Evolutionary conservation across 1,139 yeast species (phyloP), one percentile per base, ranked within the genome.

Genomic region (Magnusiomyces tetraspermus): DNA sequence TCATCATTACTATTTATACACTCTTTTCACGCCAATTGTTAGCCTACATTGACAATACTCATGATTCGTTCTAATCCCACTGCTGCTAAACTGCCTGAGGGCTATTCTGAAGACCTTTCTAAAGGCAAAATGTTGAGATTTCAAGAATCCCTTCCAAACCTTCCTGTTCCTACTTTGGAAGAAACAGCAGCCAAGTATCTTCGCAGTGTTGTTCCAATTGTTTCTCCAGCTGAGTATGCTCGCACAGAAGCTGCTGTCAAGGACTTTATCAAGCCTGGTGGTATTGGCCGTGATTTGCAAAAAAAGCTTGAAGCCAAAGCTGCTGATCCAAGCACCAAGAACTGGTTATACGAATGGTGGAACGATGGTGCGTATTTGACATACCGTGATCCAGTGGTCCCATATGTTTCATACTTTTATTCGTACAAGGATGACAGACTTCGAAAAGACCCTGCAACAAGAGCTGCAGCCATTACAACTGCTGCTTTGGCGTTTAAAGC

Each of bases 261-360:
- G 55, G 85, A 82, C 51, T 89, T 92, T 62, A 69, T 79, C 55
- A 69, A 72, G 52, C 71, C 79, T 4, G 80, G 80, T 42, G 86
- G 88, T 17, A 74, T 74, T 54, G 95, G 95, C 44, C 80, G 79
- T 48, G 71, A 70, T 38, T 76, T 92, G 58, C 97, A 92, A 67
- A 60, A 72, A 53, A 78, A 92, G 59, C 76, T 92, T 54, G 66
- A 71, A 45, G 72, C 76, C 30, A 79, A 80, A 61, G 83, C 94
- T 43, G 63, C 71, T 41, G 77, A 71, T 55, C 78, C 81, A 59
- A 71, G 65, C 53, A 72, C 69, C 51, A 83, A 87, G 66, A 92
- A 92, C 70, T 92, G 98, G 98, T 77, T 92, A 64, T 80, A 87
- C 52, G 85, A 80, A 57, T 88, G 85, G 77, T 92, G 98, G 98